A percentile compares a stretch with the other conserved stretches of the same genome.
Evolutionary conservation across 1,284 basidiomycete genomes (phyloP).

Genomic region (Retiboletus flavoniger): DNA sequence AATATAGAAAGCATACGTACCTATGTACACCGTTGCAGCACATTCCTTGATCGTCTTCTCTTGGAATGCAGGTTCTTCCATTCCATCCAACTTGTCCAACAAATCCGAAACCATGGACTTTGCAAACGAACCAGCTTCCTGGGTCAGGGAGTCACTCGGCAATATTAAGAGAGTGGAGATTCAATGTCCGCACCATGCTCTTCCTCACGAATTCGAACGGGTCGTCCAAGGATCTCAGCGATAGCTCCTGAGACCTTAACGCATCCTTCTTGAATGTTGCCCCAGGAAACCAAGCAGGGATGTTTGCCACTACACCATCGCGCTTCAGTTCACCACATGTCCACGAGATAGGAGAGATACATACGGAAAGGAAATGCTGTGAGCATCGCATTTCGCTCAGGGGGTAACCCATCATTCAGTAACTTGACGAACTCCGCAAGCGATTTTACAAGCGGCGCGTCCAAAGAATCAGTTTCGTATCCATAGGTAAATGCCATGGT

Average conservation of each 20-base stretch:
- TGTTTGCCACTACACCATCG: conserved; percentile 20
- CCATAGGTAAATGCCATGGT: conserved; percentile 35
- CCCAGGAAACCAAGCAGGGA: conserved; percentile 34
- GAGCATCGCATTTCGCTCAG: conserved; percentile 34
- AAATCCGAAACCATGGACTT: conserved; percentile 35
- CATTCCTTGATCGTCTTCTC: conserved; percentile 30
- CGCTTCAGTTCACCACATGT: conserved; percentile 1
- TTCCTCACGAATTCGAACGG: conserved; percentile 31
- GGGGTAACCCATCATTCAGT: conserved; percentile 25
- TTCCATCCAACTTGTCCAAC: conserved; percentile 16
- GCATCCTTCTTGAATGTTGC: conserved; percentile 30
- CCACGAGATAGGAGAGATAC: conserved; percentile 6
- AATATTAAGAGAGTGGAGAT: not conserved
- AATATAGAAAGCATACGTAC: conserved; percentile 8
- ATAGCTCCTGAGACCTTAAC: conserved; percentile 30
- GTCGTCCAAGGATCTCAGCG: conserved; percentile 19
- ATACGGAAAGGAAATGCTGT: conserved; percentile 32
- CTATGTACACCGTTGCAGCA: conserved; percentile 34
- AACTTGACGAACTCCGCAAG: conserved; percentile 24
- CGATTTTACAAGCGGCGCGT: conserved; percentile 30
- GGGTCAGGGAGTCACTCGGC: conserved; percentile 2
- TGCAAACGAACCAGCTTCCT: conserved; percentile 30
- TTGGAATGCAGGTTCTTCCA: conserved; percentile 14
- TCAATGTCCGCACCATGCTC: conserved; percentile 24
- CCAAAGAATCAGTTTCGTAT: conserved; percentile 28